Evolutionary conservation across 2,329 filamentous ascomycete genomes (phyloP), one percentile per base, ranked within the genome.

Genomic region (Diaporthe helianthi): DNA sequence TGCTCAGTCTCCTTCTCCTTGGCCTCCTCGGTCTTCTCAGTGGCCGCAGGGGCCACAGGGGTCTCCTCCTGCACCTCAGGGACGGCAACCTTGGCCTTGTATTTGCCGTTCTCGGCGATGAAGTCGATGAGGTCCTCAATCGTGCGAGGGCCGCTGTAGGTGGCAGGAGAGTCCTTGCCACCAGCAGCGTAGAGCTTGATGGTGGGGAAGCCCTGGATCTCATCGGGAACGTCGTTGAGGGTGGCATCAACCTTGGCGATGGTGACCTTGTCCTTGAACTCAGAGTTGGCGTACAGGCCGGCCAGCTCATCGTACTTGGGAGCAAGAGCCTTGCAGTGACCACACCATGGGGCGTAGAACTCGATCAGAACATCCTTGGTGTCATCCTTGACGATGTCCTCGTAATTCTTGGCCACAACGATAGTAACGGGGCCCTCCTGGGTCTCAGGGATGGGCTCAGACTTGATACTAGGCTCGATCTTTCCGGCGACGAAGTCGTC

Each of bases 261-360:
- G 76, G 96, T 86, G 71, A 99, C 92, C 83, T 93, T 90, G 84
- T 90, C 86, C 81, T 92, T 92, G 83, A 90, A 92, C 75, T 92
- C 90, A 85, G 91, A 85, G 89, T 89, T 82, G 88, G 89, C 86
- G 84, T 93, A 98, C 70, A 89, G 86, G 71, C 86, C 82, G 68
- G 89, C 96, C 70, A 99, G 92, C 81, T 98, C 93, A 73, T 99
- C 96, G 82, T 98, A 99, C 82, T 97, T 91, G 77, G 96, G 96
- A 69, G 96, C 95, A 72, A 99, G 91, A 82, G 90, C 94, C 89
- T 98, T 98, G 93, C 96, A 99, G 89, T 99, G 96, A 76, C 96
- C 96, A 81, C 96, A 99, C 96, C 96, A 99, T 73, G 96, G 96
- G 71, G 96, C 96, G 85, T 99, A 99, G 86, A 97, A 98, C 86